Evolutionary conservation across 805 yeast genomes (phyloP).

Genomic region (Candida vaughaniae): DNA sequence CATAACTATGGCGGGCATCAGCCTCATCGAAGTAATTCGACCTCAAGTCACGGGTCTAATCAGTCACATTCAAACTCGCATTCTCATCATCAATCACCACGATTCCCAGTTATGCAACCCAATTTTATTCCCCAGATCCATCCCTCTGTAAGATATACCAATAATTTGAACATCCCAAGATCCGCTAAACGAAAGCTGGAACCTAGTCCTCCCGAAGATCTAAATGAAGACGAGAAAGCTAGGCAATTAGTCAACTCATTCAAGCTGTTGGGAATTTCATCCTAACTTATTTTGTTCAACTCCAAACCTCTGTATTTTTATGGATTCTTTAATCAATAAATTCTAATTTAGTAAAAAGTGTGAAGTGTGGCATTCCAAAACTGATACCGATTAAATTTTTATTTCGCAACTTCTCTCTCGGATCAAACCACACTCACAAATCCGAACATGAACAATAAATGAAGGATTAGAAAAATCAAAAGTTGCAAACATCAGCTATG

Average conservation of each 20-base stretch:
- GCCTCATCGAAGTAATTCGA: background rate
- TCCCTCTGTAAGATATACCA: constrained; percentile 14
- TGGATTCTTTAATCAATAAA: too few species aligned
- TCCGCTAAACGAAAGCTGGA: constrained; percentile 7
- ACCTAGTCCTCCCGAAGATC: constrained; percentile 3
- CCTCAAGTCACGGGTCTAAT: background rate
- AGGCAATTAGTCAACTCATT: constrained; percentile 28
- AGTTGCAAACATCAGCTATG: too few species aligned
- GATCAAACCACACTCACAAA: too few species aligned
- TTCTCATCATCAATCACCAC: constrained; percentile 6
- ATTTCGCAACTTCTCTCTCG: too few species aligned
- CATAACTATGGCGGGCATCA: background rate
- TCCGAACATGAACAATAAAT: too few species aligned
- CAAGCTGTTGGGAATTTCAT: constrained; percentile 12
- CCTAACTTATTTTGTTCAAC: too few species aligned
- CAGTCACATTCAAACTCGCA: background rate
- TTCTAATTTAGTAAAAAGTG: background rate
- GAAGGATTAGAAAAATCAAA: too few species aligned
- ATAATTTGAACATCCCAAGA: constrained; percentile 10
- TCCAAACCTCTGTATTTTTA: too few species aligned
- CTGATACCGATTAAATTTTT: background rate
- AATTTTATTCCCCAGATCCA: constrained; percentile 15
- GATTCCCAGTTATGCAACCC: constrained; percentile 12
- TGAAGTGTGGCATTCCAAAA: background rate
- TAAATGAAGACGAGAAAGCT: constrained; percentile 28